These are phyloP conservation scores for Beauveria pseudobassiana DNA, from an alignment of 2,329 filamentous ascomycete genomes.

Conservation along the genomic window DNA sequence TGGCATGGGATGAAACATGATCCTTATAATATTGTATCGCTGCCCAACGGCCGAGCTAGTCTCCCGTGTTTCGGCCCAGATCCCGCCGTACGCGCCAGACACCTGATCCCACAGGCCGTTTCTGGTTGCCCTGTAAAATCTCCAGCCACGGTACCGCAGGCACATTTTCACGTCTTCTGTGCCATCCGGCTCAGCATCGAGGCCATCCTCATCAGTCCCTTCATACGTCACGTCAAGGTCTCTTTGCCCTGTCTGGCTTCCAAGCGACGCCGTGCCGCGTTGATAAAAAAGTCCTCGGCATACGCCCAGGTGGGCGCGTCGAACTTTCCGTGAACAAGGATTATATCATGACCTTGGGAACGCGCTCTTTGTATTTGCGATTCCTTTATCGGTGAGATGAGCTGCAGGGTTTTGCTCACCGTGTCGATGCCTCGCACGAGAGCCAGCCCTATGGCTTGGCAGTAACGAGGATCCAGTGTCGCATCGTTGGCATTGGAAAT, in stretches of 20 bases:
- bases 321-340: constrained; percentile 61
- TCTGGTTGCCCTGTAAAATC: constrained; percentile 45
- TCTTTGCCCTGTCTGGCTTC: neutral
- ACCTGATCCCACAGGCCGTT: constrained; percentile 48
- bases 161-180: constrained; percentile 16
- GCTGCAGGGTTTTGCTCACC: constrained; percentile 44
- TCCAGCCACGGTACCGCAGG: constrained; percentile 51
- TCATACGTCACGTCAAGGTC: constrained; percentile 22
- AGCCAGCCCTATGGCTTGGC: constrained; percentile 54
- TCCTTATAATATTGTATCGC: neutral
- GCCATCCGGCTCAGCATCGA: constrained; percentile 21
- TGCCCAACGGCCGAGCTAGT: constrained; percentile 8
- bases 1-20: too few species aligned
- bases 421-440: constrained; percentile 64
- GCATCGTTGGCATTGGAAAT: constrained; percentile 47
- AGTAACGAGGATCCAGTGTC: constrained; percentile 52
- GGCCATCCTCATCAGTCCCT: constrained; percentile 19
- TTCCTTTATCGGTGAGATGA: constrained; percentile 53
- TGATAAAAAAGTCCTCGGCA: constrained; percentile 50
- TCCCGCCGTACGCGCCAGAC: constrained; percentile 60
- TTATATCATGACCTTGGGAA: constrained; percentile 39
- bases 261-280: constrained; percentile 18
- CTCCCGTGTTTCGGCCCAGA: constrained; percentile 37
- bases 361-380: constrained; percentile 32
- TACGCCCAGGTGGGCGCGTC: constrained; percentile 65